Evolutionary conservation across 257 asterid species (phyloP).

Genomic region (Scutellaria barbata): DNA sequence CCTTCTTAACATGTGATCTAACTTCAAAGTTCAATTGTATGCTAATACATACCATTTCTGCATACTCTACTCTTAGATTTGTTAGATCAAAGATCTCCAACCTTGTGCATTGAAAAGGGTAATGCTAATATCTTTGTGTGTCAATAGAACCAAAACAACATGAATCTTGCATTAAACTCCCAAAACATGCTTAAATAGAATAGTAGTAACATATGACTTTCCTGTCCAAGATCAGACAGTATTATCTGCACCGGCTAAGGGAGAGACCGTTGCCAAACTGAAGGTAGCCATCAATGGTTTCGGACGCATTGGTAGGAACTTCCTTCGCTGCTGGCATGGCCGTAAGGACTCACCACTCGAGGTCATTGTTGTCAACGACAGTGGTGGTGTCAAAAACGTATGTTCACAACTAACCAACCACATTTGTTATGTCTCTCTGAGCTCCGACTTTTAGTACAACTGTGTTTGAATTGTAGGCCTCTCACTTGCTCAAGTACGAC

Average conservation of each 20-base stretch:
- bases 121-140: too few relatives aligned
- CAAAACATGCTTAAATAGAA: too few relatives aligned
- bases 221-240: conserved; percentile 44
- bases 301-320: conserved; percentile 95
- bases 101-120: too few relatives aligned
- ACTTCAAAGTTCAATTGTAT: not conserved
- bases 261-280: conserved; percentile 78
- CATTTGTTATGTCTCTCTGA: not conserved
- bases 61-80: too few relatives aligned
- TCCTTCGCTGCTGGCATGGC: conserved; percentile 97
- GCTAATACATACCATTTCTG: too few relatives aligned
- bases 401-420: conserved; percentile 25
- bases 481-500: conserved; percentile 91
- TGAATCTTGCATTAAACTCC: too few relatives aligned
- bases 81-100: too few relatives aligned
- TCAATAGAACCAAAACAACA: too few relatives aligned
- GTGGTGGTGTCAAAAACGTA: conserved; percentile 93
- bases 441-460: not conserved
- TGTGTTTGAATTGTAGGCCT: conserved; percentile 56
- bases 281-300: conserved; percentile 94
- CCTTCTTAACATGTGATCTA: not conserved
- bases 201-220: not conserved
- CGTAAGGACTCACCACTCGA: conserved; percentile 91
- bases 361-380: conserved; percentile 82
- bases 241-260: conserved; percentile 68